These are phyloP conservation scores for Stenogyne calaminthoides DNA, from an alignment of 305 asterid genomes.

Conservation along the genomic window DNA sequence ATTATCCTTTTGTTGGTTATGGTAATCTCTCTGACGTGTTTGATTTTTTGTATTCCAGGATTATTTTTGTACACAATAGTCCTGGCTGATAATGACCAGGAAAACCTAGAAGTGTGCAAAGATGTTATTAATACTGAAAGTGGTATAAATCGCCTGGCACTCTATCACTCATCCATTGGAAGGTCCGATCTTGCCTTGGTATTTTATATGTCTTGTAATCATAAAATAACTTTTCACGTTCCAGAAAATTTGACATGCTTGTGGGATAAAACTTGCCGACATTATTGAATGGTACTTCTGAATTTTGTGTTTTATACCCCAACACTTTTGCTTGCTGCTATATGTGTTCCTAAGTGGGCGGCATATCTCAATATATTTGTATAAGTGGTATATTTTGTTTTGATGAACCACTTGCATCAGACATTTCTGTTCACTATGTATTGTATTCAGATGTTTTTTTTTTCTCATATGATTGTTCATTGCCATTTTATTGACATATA, in stretches of 20 bases:
- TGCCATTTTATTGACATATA: neutral
- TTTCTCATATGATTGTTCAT: neutral
- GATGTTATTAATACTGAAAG: slow-evolving; percentile 66
- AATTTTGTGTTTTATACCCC: neutral
- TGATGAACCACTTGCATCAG: neutral
- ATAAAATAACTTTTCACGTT: neutral
- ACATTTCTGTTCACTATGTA: neutral
- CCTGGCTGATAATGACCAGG: slow-evolving; percentile 82
- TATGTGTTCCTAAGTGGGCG: neutral
- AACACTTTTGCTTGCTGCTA: neutral
- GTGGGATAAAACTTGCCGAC: neutral
- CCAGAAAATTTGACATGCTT: neutral
- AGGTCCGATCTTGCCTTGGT: slow-evolving; percentile 53
- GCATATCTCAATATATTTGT: neutral
- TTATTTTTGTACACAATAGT: slow-evolving; percentile 77
- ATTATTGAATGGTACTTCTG: neutral
- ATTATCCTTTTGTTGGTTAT: neutral
- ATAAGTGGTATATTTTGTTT: neutral
- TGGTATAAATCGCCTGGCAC: slow-evolving; percentile 67
- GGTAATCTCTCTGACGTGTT: slow-evolving; percentile 18
- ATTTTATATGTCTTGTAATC: slow-evolving; percentile 11
- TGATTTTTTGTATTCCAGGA: slow-evolving; percentile 50
- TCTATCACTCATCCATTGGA: slow-evolving; percentile 86
- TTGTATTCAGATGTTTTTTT: slow-evolving; percentile 4
- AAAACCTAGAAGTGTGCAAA: slow-evolving; percentile 44